Base-by-base conservation (phyloP, 2,329 filamentous ascomycete genomes). In the Macrophomina tecta region DNA sequence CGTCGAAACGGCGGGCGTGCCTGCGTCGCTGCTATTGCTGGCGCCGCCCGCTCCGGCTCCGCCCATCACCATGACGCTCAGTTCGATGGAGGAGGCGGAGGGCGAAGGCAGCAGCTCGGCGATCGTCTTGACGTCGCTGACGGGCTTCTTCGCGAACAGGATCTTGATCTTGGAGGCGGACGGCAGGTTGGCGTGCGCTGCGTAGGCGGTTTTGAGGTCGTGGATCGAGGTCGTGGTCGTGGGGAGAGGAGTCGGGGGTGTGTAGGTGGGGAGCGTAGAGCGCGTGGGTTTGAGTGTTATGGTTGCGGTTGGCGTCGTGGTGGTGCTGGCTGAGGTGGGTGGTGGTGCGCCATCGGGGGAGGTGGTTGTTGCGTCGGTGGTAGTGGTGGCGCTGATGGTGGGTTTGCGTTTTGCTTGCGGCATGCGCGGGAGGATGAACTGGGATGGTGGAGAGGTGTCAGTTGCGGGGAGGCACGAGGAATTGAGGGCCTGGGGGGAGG, bases 51-150 rank as follows among this genome's bases (percentile, higher is more conserved):
- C 80, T 11, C 72, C 76, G 23, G 30, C 87, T 14, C 92, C 93
- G 3, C 91, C 91, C 76, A 97, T 88, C 23, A 97, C 85, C 93
- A 98, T 98, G 65, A 97, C 86, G 1, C 88, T 88, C 69, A 98
- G 89, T 77, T 97, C 93, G 0, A 94, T 23, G 23, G 23, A 23
- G 23, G 23, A 23, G 23, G 23, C 23, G 23, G 23, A 23, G 23
- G 23, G 87, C 3, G 86, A 83, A 0, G 83, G 78, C 1, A 94
- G 71, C 0, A 96, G 76, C 67, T 97, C 94, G 66, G 87, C 87
- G 5, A 97, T 80, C 0, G 91, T 88, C 81, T 94, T 95, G 71
- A 85, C 87, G 74, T 97, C 93, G 0, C 85, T 76, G 0, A 93
- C 87, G 0, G 94, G 94, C 79, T 97, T 97, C 83, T 95, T 96